Conservation (phyloP, 2,329 filamentous ascomycete genomes). For the Talaromyces sp. region DNA sequence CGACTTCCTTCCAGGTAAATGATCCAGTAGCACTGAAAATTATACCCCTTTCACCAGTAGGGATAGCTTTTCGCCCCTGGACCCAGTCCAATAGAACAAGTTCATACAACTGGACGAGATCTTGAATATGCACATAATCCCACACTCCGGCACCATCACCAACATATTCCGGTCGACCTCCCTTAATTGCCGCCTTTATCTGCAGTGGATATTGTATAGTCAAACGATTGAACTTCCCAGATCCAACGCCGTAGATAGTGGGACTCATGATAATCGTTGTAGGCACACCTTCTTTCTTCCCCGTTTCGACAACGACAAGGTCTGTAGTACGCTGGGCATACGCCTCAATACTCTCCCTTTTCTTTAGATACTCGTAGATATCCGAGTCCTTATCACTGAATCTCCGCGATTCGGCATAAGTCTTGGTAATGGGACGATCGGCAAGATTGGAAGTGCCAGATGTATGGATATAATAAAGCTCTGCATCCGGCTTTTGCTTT, state of each 20-base stretch:
- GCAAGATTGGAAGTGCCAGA: slow-evolving; percentile 25
- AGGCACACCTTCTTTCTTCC: slow-evolving; percentile 40
- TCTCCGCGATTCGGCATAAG: slow-evolving; percentile 28
- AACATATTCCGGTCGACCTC: neutral
- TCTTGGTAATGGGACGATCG: slow-evolving; percentile 39
- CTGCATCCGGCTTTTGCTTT: slow-evolving; percentile 17
- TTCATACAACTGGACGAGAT: neutral
- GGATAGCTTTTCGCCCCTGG: neutral
- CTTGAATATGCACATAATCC: neutral
- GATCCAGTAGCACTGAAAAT: slow-evolving; percentile 5
- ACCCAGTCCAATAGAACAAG: slow-evolving; percentile 3
- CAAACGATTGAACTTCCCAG: neutral
- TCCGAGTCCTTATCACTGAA: slow-evolving; percentile 45
- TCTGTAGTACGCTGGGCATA: slow-evolving; percentile 48
- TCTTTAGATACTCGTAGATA: slow-evolving; percentile 42
- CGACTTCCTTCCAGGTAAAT: slow-evolving; percentile 4
- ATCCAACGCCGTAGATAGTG: slow-evolving; percentile 44
- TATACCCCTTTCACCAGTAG: neutral
- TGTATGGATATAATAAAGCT: slow-evolving; percentile 1
- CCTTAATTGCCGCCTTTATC: neutral
- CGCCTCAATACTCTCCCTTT: slow-evolving; percentile 33
- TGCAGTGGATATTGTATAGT: neutral
- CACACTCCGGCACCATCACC: neutral
- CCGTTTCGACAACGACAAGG: slow-evolving; percentile 41
- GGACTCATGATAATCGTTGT: slow-evolving; percentile 48